phyloP scores from a whole-genome alignment of 176 grass and related monocot genomes.

The Poa annua region DNA sequence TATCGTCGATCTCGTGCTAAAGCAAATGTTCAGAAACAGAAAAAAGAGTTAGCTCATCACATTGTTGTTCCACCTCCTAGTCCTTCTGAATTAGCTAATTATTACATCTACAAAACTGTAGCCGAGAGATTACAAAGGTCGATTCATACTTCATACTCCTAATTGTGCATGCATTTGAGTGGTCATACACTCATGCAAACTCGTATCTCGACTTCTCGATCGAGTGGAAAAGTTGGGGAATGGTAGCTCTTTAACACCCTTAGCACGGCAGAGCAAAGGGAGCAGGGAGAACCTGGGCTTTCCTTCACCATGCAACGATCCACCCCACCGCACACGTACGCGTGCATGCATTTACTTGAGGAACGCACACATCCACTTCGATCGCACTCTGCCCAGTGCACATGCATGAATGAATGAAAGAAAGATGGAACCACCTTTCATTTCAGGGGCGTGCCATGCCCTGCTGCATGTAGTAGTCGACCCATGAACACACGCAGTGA shows the following conservation, averaged over 20 bases:
- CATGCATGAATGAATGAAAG: not conserved
- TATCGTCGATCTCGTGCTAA: constrained; percentile 7
- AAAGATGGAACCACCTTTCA: not conserved
- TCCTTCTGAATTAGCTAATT: not conserved
- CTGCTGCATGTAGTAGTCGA: not conserved
- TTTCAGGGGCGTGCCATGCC: constrained; percentile 12
- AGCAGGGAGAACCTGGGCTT: not conserved
- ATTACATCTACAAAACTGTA: not conserved
- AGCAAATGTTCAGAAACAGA: constrained; percentile 13
- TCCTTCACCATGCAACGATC: not conserved
- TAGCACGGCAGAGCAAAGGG: constrained; percentile 11
- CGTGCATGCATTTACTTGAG: too few relatives aligned
- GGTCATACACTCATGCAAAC: not conserved
- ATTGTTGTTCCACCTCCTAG: not conserved
- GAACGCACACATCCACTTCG: not conserved
- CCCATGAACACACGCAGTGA: not conserved
- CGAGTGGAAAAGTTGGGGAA: not conserved
- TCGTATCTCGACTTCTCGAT: not conserved
- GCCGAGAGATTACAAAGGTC: not conserved
- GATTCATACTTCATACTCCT: too few relatives aligned
- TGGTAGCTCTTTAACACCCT: constrained; percentile 17
- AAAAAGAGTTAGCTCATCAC: not conserved
- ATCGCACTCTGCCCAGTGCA: constrained; percentile 10
- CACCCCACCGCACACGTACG: not conserved
- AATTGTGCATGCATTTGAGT: too few relatives aligned